These are phyloP conservation scores for Fusarium palustre DNA, from an alignment of 2,329 filamentous ascomycete genomes.

Conservation along the genomic window DNA sequence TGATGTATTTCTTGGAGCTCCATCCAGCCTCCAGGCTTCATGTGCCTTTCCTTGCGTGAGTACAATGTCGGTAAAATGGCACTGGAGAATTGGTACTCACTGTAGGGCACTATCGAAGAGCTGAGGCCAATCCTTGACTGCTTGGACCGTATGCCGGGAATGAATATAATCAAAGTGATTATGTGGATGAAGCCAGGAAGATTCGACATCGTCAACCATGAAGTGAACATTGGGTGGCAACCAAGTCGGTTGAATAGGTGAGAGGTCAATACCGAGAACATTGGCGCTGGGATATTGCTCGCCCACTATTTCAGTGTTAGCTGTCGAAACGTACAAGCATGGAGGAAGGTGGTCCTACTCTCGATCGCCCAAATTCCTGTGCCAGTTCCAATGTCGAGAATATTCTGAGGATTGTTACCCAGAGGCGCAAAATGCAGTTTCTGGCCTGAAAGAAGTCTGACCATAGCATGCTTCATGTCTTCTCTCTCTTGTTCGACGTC, in stretches of 20 bases:
- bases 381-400: constrained; percentile 69
- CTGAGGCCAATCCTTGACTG: constrained; percentile 66
- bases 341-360: constrained; percentile 48
- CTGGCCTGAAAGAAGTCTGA: constrained; percentile 61
- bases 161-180: constrained; percentile 72
- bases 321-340: not conserved
- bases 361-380: constrained; percentile 71
- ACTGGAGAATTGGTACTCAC: constrained; percentile 23
- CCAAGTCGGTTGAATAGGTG: constrained; percentile 63
- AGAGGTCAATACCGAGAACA: constrained; percentile 60
- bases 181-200: constrained; percentile 64
- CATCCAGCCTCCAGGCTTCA: constrained; percentile 67
- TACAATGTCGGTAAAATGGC: not conserved
- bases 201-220: constrained; percentile 68
- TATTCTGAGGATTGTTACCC: constrained; percentile 58
- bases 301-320: constrained; percentile 55
- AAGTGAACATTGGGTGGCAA: constrained; percentile 68
- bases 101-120: constrained; percentile 55
- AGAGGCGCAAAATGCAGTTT: constrained; percentile 66
- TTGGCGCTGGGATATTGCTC: constrained; percentile 58
- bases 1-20: constrained; percentile 68
- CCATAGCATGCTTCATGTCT: constrained; percentile 67
- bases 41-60: constrained; percentile 53
- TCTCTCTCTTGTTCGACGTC: constrained; percentile 69
- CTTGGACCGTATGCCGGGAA: constrained; percentile 67